Evolutionary conservation across 2,329 filamentous ascomycete species (phyloP), one percentile per base, ranked within the genome.

Genomic region (Setomelanomma holmii): DNA sequence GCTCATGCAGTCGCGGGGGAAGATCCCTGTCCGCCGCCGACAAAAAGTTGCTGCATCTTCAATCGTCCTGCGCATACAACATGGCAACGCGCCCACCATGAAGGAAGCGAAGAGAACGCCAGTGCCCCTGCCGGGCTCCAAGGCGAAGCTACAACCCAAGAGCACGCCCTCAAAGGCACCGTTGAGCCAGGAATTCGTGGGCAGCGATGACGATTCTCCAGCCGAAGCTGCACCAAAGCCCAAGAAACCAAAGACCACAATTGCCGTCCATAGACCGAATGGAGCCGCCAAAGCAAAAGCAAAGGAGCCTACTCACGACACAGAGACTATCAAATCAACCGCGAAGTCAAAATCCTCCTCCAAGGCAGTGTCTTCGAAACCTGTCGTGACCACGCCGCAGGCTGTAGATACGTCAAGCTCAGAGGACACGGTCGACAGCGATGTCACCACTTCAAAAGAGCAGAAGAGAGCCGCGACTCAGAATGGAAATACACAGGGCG

Each of bases 111-210:
- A 71, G 49, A 67, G 63, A 58, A 73, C 72, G 8, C 61, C 58
- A 17, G 67, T 76, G 22, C 68, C 73, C 14, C 44, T 75, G 11
- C 72, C 73, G 16, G 64, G 62, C 43, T 56, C 63, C 20, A 70
- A 63, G 36, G 45, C 63, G 7, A 72, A 72, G 38, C 51, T 53
- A 6, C 68, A 71, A 51, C 33, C 55, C 3, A 58, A 58, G 27
- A 35, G 35, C 17, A 53, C 53, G 12, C 53, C 60, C 38, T 53
- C 64, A 39, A 71, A 68, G 59, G 33, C 58, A 34, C 50, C 53
- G 44, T 58, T 74, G 60, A 76, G 74, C 59, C 60, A 68, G 47
- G 75, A 77, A 62, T 63, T 70, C 16, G 53, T 76, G 11, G 60
- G 56, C 16, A 68, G 66, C 46, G 69, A 69, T 52, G 69, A 72